These are phyloP conservation scores for Starmerella roubikii DNA, from an alignment of 805 yeast species.

Conservation along the genomic window DNA sequence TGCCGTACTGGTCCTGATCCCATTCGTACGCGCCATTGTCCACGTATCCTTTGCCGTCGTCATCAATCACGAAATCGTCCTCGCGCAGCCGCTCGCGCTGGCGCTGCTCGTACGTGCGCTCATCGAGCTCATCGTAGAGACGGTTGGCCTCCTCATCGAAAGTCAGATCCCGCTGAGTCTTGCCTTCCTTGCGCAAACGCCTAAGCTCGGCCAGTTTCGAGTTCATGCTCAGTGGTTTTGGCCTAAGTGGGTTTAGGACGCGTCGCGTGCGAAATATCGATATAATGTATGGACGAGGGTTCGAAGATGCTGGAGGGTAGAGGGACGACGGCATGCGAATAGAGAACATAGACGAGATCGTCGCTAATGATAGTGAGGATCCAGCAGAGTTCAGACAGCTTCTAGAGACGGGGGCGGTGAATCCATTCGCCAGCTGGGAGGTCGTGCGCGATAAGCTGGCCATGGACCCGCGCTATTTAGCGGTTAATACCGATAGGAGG, in stretches of 20 bases:
- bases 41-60: conserved; percentile 83
- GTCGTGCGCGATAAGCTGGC: conserved; percentile 31
- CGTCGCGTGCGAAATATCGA: no score
- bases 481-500: conserved; percentile 25
- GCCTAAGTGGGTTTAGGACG: no score
- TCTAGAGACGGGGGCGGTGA: conserved; percentile 26
- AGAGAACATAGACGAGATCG: neutral
- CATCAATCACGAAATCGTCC: conserved; percentile 91
- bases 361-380: conserved; percentile 5
- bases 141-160: conserved; percentile 39
- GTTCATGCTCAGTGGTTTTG: neutral
- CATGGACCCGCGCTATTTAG: conserved; percentile 32
- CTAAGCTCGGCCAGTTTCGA: conserved; percentile 14
- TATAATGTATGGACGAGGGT: no score
- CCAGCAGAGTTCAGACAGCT: conserved; percentile 26
- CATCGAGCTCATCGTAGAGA: conserved; percentile 82
- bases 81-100: conserved; percentile 68
- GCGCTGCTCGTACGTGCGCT: conserved; percentile 57
- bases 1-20: conserved; percentile 36
- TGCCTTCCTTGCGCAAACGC: conserved; percentile 26
- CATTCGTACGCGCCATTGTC: conserved; percentile 90
- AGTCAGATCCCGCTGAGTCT: conserved; percentile 32
- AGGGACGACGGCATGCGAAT: neutral
- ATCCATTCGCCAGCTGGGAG: conserved; percentile 40
- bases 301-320: neutral